A percentile compares a stretch with the other conserved stretches of the same genome.
These are phyloP conservation scores for Juglanconis juglandina DNA, from an alignment of 2,329 filamentous ascomycete genomes.

Conservation along the genomic window DNA sequence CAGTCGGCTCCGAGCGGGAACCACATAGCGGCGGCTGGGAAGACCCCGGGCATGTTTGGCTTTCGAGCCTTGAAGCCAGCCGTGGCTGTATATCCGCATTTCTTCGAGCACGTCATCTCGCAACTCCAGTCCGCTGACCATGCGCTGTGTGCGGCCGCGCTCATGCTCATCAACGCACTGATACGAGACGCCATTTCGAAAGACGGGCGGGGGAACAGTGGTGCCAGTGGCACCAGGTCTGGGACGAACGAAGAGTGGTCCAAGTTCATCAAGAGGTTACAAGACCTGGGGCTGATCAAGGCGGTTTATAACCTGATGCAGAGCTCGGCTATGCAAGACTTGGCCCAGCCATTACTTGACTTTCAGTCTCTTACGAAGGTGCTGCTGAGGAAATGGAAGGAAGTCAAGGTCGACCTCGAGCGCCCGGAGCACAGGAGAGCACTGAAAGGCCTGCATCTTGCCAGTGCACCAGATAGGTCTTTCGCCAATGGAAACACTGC, in stretches of 20 bases:
- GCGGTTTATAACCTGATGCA: constrained; percentile 93
- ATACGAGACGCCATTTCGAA: constrained; percentile 86
- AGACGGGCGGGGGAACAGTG: constrained; percentile 50
- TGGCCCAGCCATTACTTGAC: constrained; percentile 84
- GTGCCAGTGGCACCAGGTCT: constrained; percentile 29
- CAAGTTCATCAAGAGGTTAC: constrained; percentile 87
- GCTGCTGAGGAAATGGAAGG: constrained; percentile 81
- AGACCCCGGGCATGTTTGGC: constrained; percentile 65
- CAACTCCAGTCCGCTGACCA: constrained; percentile 93
- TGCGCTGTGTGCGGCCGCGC: constrained; percentile 87
- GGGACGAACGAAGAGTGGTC: constrained; percentile 73
- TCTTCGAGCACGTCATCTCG: constrained; percentile 89
- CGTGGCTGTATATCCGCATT: constrained; percentile 85
- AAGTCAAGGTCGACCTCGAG: constrained; percentile 80
- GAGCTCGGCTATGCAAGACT: constrained; percentile 83
- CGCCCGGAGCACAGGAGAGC: constrained; percentile 83
- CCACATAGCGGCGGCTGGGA: constrained; percentile 22
- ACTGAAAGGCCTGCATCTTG: constrained; percentile 79
- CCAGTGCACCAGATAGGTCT: constrained; percentile 67
- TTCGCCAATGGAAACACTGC: constrained; percentile 38
- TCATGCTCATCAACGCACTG: constrained; percentile 92
- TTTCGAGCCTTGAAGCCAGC: constrained; percentile 90
- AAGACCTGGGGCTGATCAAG: constrained; percentile 89
- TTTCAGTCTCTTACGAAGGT: constrained; percentile 92
- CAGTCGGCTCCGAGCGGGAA: constrained; percentile 49